Conservation (phyloP, 305 asterid species). For the Ilex paraguariensis region DNA sequence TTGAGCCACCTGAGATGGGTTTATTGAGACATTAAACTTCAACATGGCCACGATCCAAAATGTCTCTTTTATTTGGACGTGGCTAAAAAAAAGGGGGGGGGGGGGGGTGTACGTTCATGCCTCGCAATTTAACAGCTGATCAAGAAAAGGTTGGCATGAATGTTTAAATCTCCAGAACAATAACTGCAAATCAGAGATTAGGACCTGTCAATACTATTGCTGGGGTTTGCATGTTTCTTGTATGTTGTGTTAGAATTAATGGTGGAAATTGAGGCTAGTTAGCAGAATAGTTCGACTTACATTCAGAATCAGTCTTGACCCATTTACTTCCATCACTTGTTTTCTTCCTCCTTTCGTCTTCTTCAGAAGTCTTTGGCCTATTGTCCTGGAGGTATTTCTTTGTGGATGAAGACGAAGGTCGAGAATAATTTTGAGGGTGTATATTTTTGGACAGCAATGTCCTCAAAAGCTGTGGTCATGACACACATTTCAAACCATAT, state of each 20-base stretch:
- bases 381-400: conserved; percentile 41
- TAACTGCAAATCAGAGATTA: conserved; percentile 42
- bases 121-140: too few species aligned
- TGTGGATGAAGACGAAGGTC: conserved; percentile 31
- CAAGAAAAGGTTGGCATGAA: too few species aligned
- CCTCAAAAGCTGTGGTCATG: conserved; percentile 57
- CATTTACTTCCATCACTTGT: conserved; percentile 48
- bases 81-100: conserved; percentile 14
- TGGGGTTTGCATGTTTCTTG: neutral
- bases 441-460: conserved; percentile 68
- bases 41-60: too few species aligned
- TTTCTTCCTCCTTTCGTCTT: conserved; percentile 25
- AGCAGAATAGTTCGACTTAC: conserved; percentile 31
- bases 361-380: too few species aligned
- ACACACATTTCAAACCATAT: neutral
- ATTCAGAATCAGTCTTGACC: conserved; percentile 85
- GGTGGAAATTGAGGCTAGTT: too few species aligned
- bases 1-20: too few species aligned
- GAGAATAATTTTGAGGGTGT: conserved; percentile 32
- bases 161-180: conserved; percentile 57
- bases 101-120: conserved; percentile 19
- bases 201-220: neutral
- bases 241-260: neutral
- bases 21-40: too few species aligned
- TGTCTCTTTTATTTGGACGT: neutral